Evolutionary conservation across 768 basidiomycete species (phyloP), one percentile per base, ranked within the genome.

Genomic region (Hebeloma cylindrosporum): DNA sequence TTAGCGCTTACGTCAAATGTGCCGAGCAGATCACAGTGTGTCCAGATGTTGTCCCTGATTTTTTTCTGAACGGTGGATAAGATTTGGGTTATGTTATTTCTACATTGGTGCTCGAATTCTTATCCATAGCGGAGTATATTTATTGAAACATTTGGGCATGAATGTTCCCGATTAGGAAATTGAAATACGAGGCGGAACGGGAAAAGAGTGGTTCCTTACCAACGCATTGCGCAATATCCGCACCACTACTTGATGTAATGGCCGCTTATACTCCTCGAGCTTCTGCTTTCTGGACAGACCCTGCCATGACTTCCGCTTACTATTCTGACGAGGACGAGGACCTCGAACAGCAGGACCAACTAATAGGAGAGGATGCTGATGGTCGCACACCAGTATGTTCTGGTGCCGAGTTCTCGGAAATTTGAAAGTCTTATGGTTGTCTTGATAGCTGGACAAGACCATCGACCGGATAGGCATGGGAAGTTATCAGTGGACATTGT

Each of bases 381-480:
- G 63, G 63, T 10, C 64, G 80, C 44, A 82, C 79, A 13, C 77
- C 77, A 16, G 72, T 73, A 55, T 40, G 69, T 48, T 44, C 26
- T 13, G 14, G 13, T 8, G 10, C 11, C 30, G 7, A 27, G 16
- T 26, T 11, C 35, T 26, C 20, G 18, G 14, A 10, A 39, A 48
- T 9, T n/a, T n/a, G 52, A 47, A 30, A 32, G 38, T 27, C 30
- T 56, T 43, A 46, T 34, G 39, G 53, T 58, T 21, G 22, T 14
- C 7, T 46, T 47, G 36, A 18, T 50, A 66, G 56, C 72, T 94
- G 20, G 92, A 94, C 67, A 85, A 73, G 58, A 93, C 92, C 1
- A 91, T 94, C 64, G 90, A 93, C 60, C 77, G 82, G 29, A 93
- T 94, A 58, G 92, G 91, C 21, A 90, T 95, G 91, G 91, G 89